Conservation (phyloP, 2,329 filamentous ascomycete genomes). For the Colletotrichum sp. region DNA sequence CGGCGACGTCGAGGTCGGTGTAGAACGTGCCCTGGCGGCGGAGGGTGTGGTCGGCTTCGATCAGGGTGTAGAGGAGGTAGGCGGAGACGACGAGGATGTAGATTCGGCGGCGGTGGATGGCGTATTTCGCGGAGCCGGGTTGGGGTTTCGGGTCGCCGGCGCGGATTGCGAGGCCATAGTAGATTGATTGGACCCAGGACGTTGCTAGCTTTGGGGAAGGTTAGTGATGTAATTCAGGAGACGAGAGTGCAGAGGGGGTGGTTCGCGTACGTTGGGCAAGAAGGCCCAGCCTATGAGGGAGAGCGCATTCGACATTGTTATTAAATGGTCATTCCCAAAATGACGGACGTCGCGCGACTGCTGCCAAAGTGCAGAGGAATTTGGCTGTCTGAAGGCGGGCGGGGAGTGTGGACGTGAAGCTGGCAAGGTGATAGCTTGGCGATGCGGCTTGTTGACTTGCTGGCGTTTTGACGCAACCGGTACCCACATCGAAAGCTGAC, state of each 20-base stretch:
- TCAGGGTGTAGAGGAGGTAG: constrained; percentile 91
- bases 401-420: background rate
- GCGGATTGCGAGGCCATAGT: constrained; percentile 88
- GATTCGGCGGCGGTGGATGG: constrained; percentile 79
- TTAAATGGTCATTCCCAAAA: background rate
- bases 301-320: constrained; percentile 48
- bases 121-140: constrained; percentile 71
- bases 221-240: background rate
- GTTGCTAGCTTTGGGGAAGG: constrained; percentile 69
- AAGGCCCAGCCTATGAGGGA: constrained; percentile 63
- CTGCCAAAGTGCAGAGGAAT: background rate
- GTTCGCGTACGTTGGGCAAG: constrained; percentile 52
- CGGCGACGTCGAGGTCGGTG: constrained; percentile 72
- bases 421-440: background rate
- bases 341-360: background rate
- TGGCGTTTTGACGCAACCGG: background rate
- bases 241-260: background rate
- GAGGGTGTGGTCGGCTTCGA: constrained; percentile 86
- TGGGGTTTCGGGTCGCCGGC: constrained; percentile 83
- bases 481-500: background rate
- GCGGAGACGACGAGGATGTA: constrained; percentile 80
- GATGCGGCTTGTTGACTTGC: background rate
- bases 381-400: background rate
- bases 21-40: constrained; percentile 79
- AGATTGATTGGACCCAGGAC: constrained; percentile 77